Evolutionary conservation across 805 yeast species (phyloP).

Genomic region (Lipomyces oligophaga): DNA sequence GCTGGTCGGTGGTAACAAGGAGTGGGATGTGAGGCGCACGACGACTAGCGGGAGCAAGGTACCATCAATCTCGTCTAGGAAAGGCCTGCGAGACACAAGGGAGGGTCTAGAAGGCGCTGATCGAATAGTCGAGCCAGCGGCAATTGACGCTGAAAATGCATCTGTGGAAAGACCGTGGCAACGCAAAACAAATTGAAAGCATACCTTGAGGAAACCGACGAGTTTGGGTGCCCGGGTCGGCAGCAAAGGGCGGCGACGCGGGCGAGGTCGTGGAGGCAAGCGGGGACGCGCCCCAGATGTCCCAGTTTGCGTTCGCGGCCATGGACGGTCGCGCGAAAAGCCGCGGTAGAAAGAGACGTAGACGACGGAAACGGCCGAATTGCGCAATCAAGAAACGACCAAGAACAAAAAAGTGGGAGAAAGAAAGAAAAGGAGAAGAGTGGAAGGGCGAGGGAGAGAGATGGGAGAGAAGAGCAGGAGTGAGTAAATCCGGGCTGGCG

Average conservation of each 20-base stretch:
- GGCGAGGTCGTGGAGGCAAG: slow-evolving; percentile 15
- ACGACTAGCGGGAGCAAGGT: too few relatives aligned
- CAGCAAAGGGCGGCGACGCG: not conserved
- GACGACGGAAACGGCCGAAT: not conserved
- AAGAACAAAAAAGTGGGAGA: not conserved
- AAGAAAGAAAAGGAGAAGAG: too few relatives aligned
- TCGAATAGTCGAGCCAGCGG: not conserved
- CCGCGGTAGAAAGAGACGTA: not conserved
- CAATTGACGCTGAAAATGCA: not conserved
- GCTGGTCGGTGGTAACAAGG: too few relatives aligned
- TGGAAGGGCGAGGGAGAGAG: not conserved
- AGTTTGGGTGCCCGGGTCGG: too few relatives aligned
- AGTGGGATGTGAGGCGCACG: too few relatives aligned
- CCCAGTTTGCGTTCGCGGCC: slow-evolving; percentile 29
- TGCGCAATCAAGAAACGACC: not conserved
- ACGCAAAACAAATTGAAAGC: too few relatives aligned
- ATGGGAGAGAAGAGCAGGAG: not conserved
- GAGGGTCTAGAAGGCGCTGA: slow-evolving; percentile 10
- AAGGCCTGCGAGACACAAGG: not conserved
- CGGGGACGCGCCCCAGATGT: slow-evolving; percentile 27
- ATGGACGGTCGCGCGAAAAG: slow-evolving; percentile 1
- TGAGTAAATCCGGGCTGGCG: slow-evolving; percentile 2
- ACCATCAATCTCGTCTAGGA: too few relatives aligned
- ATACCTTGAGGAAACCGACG: too few relatives aligned
- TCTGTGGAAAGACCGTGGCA: too few relatives aligned